These are phyloP conservation scores for Schoenoplectus tabernaemontani DNA, from an alignment of 202 grass and related monocot species.

Conservation along the genomic window DNA sequence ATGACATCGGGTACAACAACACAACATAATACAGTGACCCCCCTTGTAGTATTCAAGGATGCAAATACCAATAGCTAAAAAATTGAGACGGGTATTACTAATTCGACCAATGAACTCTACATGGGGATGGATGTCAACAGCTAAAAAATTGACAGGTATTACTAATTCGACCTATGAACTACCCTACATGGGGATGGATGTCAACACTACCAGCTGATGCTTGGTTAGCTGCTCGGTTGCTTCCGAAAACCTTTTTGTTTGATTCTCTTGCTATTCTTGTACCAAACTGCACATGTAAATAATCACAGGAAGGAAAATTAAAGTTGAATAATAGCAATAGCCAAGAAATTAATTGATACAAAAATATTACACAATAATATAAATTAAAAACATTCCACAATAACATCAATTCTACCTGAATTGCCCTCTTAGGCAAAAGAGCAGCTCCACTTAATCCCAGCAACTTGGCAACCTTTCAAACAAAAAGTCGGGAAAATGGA, in stretches of 20 bases:
- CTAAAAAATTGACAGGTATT: not conserved
- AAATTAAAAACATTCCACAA: not conserved
- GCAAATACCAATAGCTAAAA: too few relatives aligned
- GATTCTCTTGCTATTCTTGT: slow-evolving; percentile 87
- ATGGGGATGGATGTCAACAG: too few relatives aligned
- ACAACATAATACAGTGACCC: not conserved
- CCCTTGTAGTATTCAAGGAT: not conserved
- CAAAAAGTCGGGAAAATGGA: not conserved
- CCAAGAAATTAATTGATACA: not conserved
- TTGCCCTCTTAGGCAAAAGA: slow-evolving; percentile 75
- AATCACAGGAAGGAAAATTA: not conserved
- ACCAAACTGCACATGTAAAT: slow-evolving; percentile 48
- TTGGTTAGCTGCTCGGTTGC: slow-evolving; percentile 83
- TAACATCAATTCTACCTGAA: slow-evolving; percentile 48
- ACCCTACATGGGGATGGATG: slow-evolving; percentile 25
- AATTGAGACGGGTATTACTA: too few relatives aligned
- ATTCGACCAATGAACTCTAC: too few relatives aligned
- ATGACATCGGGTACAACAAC: not conserved
- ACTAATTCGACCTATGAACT: not conserved
- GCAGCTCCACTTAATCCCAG: slow-evolving; percentile 68
- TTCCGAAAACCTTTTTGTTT: slow-evolving; percentile 75
- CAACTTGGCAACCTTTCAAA: slow-evolving; percentile 61
- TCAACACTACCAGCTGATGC: slow-evolving; percentile 72
- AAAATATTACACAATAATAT: not conserved
- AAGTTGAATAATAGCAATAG: not conserved